Evolutionary conservation across 768 basidiomycete species (phyloP).

Genomic region (Gloeophyllum trabeum): DNA sequence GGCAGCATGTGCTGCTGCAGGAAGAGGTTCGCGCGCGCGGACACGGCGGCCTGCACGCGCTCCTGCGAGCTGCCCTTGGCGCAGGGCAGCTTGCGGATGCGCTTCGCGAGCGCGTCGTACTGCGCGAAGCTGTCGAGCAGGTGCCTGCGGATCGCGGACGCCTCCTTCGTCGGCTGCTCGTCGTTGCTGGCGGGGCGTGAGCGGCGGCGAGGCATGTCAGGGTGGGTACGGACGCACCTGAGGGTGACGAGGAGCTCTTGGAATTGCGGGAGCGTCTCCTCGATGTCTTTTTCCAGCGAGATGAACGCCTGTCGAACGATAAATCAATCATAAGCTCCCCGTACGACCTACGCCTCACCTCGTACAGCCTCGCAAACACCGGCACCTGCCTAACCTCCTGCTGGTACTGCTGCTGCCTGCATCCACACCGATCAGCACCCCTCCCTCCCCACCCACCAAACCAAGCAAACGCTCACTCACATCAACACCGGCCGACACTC

Average conservation of each 20-base stretch:
- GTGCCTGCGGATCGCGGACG: slow-evolving; percentile 61
- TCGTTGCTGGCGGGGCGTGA: slow-evolving; percentile 18
- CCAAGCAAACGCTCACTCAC: slow-evolving; percentile 32
- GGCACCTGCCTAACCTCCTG: slow-evolving; percentile 51
- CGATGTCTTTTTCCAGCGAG: slow-evolving; percentile 79
- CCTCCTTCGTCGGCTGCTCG: slow-evolving; percentile 55
- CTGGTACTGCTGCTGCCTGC: slow-evolving; percentile 70
- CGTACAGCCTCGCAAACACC: slow-evolving; percentile 58
- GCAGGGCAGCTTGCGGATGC: slow-evolving; percentile 65
- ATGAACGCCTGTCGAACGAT: slow-evolving; percentile 45
- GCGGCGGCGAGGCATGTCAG: slow-evolving; percentile 16
- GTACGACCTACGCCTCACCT: slow-evolving; percentile 26
- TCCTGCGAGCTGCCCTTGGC: slow-evolving; percentile 65
- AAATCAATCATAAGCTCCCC: too few species aligned
- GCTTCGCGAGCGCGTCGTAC: slow-evolving; percentile 83
- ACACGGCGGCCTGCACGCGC: slow-evolving; percentile 73
- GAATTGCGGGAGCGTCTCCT: slow-evolving; percentile 76
- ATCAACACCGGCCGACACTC: slow-evolving; percentile 71
- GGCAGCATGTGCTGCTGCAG: slow-evolving; percentile 88
- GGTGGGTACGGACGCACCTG: slow-evolving; percentile 29
- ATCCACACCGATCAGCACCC: not conserved
- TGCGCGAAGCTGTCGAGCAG: slow-evolving; percentile 79
- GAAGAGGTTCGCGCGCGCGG: slow-evolving; percentile 66
- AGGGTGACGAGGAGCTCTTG: slow-evolving; percentile 73
- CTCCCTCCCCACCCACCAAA: not conserved